Base-by-base conservation (phyloP, 202 grass and related monocot genomes). In the Dendrocalamus latiflorus region DNA sequence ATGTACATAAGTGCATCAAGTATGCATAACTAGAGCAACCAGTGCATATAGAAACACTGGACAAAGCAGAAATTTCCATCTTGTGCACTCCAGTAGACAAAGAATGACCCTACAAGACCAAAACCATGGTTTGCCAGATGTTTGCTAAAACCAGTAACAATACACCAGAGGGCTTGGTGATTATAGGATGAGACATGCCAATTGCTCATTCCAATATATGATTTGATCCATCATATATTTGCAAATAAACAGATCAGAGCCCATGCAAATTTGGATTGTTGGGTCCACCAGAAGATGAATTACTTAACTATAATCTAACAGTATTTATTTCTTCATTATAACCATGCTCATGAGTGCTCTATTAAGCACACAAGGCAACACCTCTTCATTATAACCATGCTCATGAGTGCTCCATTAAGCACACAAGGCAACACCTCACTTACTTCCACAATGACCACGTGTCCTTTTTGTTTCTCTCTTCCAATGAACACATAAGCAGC, bases 81-180 rank as follows among this genome's bases (percentile, higher is more conserved):
- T 54, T 82, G 54, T 60, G 24, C 25, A 53, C 30, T 72, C 38
- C 50, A 42, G 28, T 22, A 41, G 69, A 28, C 17, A 68, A 79
- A 56, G 13, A 43, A 62, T 34, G 20, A 62, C 44, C 24, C 1
- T 43, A 45, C 38, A 82, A 64, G 37, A 79, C 22, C 54, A 77
- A 70, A 87, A 72, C 57, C 20, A 87, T 15, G 34, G 24, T 24
- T 20, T 47, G 4, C 62, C 30, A 54, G 44, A 72, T 57, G 62
- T 25, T 77, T 51, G 15, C 57, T 71, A 77, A 83, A 77, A 61
- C 17, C 17, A n/a, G 45, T 43, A 81, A 70, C 36, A 21, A 11
- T 87, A 87, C 34, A 87, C 34, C 11, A 65, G 47, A 82, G 30
- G 45, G 13, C 11, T 70, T 62, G 43, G 18, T 74, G 68, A 9